Conservation (phyloP, 768 basidiomycete species). For the Mycena rebaudengoi region DNA sequence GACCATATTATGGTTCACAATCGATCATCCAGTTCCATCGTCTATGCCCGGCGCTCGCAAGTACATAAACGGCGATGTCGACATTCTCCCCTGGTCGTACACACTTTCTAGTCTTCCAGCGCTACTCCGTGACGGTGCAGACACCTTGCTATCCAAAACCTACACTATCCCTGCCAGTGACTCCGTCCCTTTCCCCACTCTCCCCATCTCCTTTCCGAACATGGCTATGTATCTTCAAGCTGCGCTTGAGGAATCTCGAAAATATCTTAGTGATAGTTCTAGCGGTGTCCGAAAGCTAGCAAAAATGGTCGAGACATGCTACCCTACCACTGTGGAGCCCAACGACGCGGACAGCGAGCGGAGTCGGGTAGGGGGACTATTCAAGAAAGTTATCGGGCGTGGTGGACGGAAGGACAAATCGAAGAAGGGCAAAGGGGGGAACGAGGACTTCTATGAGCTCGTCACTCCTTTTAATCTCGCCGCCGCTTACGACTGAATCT, state of each 20-base stretch:
- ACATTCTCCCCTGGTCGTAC: slow-evolving; percentile 77
- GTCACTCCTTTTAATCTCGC: slow-evolving; percentile 85
- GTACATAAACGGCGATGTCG: slow-evolving; percentile 67
- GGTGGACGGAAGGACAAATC: slow-evolving; percentile 47
- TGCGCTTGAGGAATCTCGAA: slow-evolving; percentile 73
- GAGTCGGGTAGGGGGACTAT: slow-evolving; percentile 58
- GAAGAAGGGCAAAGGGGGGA: slow-evolving; percentile 56
- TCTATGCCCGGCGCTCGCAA: slow-evolving; percentile 52
- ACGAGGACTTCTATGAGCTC: slow-evolving; percentile 83
- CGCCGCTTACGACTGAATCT: slow-evolving; percentile 72
- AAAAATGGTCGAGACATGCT: slow-evolving; percentile 73
- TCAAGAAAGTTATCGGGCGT: slow-evolving; percentile 70
- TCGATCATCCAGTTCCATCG: slow-evolving; percentile 71
- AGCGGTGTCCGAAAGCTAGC: slow-evolving; percentile 72
- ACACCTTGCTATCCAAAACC: slow-evolving; percentile 70
- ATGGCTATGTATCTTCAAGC: slow-evolving; percentile 80
- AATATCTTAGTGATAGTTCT: slow-evolving; percentile 64
- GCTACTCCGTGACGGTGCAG: slow-evolving; percentile 69
- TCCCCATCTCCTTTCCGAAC: slow-evolving; percentile 80
- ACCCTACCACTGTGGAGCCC: slow-evolving; percentile 51
- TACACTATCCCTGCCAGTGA: slow-evolving; percentile 74
- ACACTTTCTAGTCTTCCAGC: slow-evolving; percentile 64
- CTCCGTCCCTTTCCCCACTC: slow-evolving; percentile 68
- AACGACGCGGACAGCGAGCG: slow-evolving; percentile 47
- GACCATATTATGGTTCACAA: slow-evolving; percentile 78